Evolutionary conservation across 2,329 filamentous ascomycete genomes (phyloP), one percentile per base, ranked within the genome.

Genomic region (Epichloe coenophiala): DNA sequence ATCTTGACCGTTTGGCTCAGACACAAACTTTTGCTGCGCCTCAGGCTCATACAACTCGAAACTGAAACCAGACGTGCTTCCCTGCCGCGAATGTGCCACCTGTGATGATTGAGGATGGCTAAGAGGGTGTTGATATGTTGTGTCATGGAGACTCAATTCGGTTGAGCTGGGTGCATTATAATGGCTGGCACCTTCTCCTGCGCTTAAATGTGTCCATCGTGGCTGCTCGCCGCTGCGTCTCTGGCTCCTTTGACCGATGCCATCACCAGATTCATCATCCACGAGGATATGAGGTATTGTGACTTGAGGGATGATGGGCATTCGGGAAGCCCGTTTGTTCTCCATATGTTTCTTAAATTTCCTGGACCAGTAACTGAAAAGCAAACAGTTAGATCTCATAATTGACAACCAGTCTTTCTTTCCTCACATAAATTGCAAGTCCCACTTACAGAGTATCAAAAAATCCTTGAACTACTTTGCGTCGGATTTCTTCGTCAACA

Each of bases 401-500:
- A 5, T 33, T 43, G 19, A 19, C 19, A 2, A 31, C n/a, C n/a
- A n/a, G 3, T 4, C 23, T 36, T 4, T 42, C 9, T 36, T 36
- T 21, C 8, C 1, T 31, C 8, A 17, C 21, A 19, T 17, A 11
- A n/a, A 5, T 19, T 23, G 8, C 17, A 4, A 19, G 11, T 36
- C 21, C 21, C 15, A 69, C 77, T 68, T 70, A 90, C 70, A 93
- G 68, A 13, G 90, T 97, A 64, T 97, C 87, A 66, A 98, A 97
- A 71, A 98, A 98, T 40, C 90, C 89, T 42, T 93, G 78, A 9
- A 98, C 93, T 31, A 90, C 82, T 55, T 91, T 86, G 52, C 94
- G 82, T 52, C 88, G 85, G 42, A 97, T 88, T 58, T 93, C 88
- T 67, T 98, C 91, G 60, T 98, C 88, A 1, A 98, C 91, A 54